Conservation (phyloP, 306 rosid genomes). For the Castanea mollissima region DNA sequence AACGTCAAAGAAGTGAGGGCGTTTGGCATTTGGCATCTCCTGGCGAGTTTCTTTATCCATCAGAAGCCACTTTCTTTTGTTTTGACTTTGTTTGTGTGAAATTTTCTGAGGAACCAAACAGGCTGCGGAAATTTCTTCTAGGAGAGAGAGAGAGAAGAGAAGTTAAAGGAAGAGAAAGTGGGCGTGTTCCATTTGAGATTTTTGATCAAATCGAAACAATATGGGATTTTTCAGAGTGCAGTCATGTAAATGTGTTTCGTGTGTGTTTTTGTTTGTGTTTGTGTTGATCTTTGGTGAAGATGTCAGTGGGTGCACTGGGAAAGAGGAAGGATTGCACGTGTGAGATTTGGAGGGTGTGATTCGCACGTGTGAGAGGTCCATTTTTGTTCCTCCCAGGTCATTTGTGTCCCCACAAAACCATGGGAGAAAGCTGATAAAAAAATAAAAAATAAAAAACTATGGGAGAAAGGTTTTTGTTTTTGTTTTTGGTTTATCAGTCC, state of each 20-base stretch:
- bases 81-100: neutral
- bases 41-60: constrained; percentile 49
- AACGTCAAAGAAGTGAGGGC: constrained; percentile 69
- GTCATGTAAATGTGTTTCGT: no score
- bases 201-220: neutral
- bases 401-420: no score
- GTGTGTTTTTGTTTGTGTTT: neutral
- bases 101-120: constrained; percentile 22
- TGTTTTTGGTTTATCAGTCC: neutral
- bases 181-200: neutral
- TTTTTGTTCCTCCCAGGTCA: neutral
- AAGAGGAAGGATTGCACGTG: neutral
- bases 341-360: neutral
- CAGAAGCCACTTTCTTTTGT: constrained; percentile 10
- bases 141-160: neutral
- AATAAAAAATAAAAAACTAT: no score
- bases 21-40: constrained; percentile 48
- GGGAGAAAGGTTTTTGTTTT: neutral
- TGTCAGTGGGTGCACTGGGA: neutral
- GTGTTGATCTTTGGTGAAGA: neutral
- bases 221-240: no score
- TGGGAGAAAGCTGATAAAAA: no score
- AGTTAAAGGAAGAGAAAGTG: neutral
- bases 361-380: neutral
- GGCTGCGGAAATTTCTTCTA: constrained; percentile 5